Evolutionary conservation across 1,284 basidiomycete species (phyloP), one percentile per base, ranked within the genome.

Genomic region (Ganoderma leucocontextum): DNA sequence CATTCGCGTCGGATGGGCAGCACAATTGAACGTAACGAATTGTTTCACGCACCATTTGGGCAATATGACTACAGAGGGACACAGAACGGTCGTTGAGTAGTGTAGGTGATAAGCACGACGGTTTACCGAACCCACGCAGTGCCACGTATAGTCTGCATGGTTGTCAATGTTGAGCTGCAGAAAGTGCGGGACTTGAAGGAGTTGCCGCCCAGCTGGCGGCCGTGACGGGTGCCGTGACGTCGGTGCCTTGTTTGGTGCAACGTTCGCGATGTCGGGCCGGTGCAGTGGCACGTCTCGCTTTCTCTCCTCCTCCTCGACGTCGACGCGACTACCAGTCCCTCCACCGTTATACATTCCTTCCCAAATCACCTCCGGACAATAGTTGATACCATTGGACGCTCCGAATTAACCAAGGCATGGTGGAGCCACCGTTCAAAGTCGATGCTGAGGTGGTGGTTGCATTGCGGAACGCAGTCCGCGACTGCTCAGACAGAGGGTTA

Each of bases 401-500:
- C 12, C 13, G 13, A 63, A 10, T 29, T 53, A 15, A 13, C 15
- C n/a, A 25, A 15, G 25, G 13, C 58, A 73, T 66, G 68, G 47
- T 62, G 38, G 70, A 70, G 29, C 64, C 70, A 12, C 60, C 70
- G 35, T 70, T 63, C 58, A 70, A 68, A 15, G 74, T 79, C 2
- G 77, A 78, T 68, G 65, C 69, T 13, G 80, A 79, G 25, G 77
- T 82, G 62, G 80, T 87, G 25, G 77, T 78, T 25, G 86, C 86
- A 36, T 75, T 92, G 64, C 82, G 86, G 53, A 76, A 78, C 59
- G 87, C 90, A 9, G 83, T 87, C 67, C 85, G 83, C 70, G 88
- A 91, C 47, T 81, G 80, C 53, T 73, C 77, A 25, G 78, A 80
- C 22, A 75, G 80, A 71, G 79, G 78, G 2, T 69, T 82, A 33